phyloP scores from a whole-genome alignment of 805 yeast genomes.

The Scheffersomyces ergatensis region DNA sequence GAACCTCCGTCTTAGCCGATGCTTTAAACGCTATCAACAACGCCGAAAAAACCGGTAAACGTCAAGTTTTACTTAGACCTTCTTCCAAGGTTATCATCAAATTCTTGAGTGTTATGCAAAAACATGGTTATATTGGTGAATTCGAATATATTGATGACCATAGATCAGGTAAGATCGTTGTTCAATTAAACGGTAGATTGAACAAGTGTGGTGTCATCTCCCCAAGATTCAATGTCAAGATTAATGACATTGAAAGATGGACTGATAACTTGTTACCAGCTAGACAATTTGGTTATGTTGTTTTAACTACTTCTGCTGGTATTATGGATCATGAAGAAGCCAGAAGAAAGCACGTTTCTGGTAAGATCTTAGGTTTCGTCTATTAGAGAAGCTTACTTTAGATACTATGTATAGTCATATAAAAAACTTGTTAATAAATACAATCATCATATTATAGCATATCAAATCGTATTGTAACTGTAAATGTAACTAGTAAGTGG shows the following conservation, averaged over 20 bases:
- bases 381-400: constrained; percentile 52
- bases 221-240: constrained; percentile 97
- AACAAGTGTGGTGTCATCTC: constrained; percentile 99
- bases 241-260: constrained; percentile 96
- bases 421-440: too few species aligned
- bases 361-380: constrained; percentile 97
- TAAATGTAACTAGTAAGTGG: too few species aligned
- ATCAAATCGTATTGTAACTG: too few species aligned
- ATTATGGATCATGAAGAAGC: constrained; percentile 99
- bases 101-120: constrained; percentile 95
- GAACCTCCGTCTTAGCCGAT: constrained; percentile 98
- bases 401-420: too few species aligned
- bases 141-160: constrained; percentile 98
- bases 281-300: constrained; percentile 97
- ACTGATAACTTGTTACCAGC: constrained; percentile 98
- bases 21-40: constrained; percentile 97
- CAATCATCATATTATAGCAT: too few species aligned
- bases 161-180: constrained; percentile 97
- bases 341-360: constrained; percentile 99
- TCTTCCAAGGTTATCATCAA: constrained; percentile 97
- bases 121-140: constrained; percentile 98
- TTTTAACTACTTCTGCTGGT: constrained; percentile 98
- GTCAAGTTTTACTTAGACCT: constrained; percentile 98
- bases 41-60: constrained; percentile 99
- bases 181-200: constrained; percentile 95